phyloP scores from a whole-genome alignment of 768 basidiomycete species.

The Mycena belliarum region DNA sequence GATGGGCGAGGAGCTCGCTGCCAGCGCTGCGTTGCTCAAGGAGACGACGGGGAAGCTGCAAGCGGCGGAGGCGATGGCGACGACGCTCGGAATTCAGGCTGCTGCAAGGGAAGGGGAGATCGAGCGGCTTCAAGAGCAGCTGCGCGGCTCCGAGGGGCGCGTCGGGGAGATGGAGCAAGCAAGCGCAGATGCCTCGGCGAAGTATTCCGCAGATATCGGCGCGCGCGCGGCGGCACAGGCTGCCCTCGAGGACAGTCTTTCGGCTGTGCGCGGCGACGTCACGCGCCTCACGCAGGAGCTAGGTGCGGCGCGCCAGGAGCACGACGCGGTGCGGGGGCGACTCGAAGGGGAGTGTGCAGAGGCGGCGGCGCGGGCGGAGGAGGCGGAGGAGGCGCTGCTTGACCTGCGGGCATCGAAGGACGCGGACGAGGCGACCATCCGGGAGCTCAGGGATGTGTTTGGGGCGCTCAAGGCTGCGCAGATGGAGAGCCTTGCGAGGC shows the following conservation, averaged over 20 bases:
- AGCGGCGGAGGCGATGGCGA: neutral
- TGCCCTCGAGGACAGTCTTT: neutral
- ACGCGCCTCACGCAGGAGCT: conserved; percentile 1
- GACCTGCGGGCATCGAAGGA: conserved; percentile 33
- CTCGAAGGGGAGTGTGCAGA: conserved; percentile 24
- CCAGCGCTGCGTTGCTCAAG: conserved; percentile 12
- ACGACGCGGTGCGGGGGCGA: conserved; percentile 13
- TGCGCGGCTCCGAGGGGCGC: conserved; percentile 9
- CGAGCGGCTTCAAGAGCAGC: conserved; percentile 13
- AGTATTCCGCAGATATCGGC: conserved; percentile 14
- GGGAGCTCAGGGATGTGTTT: conserved; percentile 33
- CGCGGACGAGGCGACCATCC: conserved; percentile 37
- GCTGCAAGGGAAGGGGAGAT: conserved; percentile 1
- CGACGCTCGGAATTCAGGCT: neutral
- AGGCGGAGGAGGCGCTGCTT: conserved; percentile 34
- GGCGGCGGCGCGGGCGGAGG: conserved; percentile 21
- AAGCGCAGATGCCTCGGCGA: conserved; percentile 13
- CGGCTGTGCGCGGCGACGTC: conserved; percentile 3
- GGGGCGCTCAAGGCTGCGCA: conserved; percentile 34
- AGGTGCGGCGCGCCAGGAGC: neutral
- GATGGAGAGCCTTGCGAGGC: conserved; percentile 33
- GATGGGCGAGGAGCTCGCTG: conserved; percentile 14
- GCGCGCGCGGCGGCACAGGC: neutral
- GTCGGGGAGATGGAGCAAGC: conserved; percentile 12
- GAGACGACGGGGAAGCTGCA: conserved; percentile 13